A percentile compares a stretch with the other conserved stretches of the same genome.
Evolutionary conservation across 2,329 filamentous ascomycete genomes (phyloP).

Genomic region (Colletotrichum cordylinicola): DNA sequence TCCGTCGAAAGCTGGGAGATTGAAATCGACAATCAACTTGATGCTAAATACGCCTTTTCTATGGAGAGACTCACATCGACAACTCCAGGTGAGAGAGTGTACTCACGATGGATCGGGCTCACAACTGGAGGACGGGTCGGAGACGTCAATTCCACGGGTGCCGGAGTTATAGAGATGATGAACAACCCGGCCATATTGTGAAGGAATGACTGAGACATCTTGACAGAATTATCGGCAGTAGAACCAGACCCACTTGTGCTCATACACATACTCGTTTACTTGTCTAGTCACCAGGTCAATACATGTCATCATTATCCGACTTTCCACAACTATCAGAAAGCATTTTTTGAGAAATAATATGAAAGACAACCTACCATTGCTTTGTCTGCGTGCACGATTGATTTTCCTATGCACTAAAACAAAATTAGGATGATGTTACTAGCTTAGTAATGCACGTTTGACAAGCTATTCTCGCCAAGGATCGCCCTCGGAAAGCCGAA

Average conservation of each 20-base stretch:
- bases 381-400: not conserved
- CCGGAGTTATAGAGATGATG: not conserved
- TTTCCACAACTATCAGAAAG: not conserved
- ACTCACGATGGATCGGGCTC: not conserved
- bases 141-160: not conserved
- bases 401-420: too few relatives aligned
- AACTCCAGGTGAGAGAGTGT: not conserved
- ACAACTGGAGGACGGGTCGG: not conserved
- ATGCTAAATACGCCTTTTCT: not conserved
- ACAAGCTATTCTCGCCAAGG: too few relatives aligned
- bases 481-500: too few relatives aligned
- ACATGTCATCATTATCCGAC: not conserved
- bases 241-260: too few relatives aligned
- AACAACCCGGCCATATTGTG: not conserved
- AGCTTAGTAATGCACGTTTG: too few relatives aligned
- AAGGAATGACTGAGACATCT: not conserved
- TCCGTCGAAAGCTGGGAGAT: not conserved
- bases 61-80: not conserved
- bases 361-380: not conserved
- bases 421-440: too few relatives aligned
- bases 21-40: not conserved
- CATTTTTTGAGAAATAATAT: rapidly evolving
- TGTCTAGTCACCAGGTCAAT: rapidly evolving
- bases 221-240: not conserved
- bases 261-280: not conserved